Percentiles rank a stretch among this genome's conserved stretches.
Evolutionary conservation across 331 rosid species (phyloP).

Genomic region (Malus hybrid): DNA sequence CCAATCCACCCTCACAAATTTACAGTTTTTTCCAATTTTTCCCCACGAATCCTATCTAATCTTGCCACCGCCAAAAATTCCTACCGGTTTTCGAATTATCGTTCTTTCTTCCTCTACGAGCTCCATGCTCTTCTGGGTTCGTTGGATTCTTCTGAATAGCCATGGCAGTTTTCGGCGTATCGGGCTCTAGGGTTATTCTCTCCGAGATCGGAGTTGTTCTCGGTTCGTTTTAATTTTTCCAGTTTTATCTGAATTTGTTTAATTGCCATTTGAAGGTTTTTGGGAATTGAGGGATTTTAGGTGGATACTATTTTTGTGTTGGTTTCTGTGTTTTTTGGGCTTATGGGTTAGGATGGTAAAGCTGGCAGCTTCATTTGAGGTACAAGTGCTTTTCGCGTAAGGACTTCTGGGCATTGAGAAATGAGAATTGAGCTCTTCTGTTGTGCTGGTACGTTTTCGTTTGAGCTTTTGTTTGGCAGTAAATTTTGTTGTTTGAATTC

Average conservation of each 20-base stretch:
- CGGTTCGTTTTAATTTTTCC: not conserved
- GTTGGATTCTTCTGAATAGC: not conserved
- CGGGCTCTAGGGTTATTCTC: not conserved
- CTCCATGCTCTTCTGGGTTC: not conserved
- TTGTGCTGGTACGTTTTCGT: not conserved
- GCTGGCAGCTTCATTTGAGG: not conserved
- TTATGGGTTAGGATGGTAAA: not conserved
- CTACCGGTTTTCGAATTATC: not conserved
- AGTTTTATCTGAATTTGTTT: not conserved
- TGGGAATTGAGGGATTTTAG: not conserved
- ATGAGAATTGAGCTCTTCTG: not conserved
- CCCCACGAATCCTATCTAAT: not conserved
- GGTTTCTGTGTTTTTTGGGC: not conserved
- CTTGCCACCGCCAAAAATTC: not conserved
- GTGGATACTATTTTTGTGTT: not conserved
- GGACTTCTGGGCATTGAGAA: not conserved
- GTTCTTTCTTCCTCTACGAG: not conserved
- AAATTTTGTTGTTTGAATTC: not conserved
- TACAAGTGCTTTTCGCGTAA: not conserved
- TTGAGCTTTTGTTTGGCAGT: not conserved
- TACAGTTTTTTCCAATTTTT: constrained; percentile 5
- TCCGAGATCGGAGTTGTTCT: not conserved
- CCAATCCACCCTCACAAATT: not conserved
- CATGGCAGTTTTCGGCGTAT: not conserved
- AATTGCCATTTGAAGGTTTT: not conserved